Evolutionary conservation across 768 basidiomycete genomes (phyloP), one percentile per base, ranked within the genome.

Genomic region (Amanita muscaria): DNA sequence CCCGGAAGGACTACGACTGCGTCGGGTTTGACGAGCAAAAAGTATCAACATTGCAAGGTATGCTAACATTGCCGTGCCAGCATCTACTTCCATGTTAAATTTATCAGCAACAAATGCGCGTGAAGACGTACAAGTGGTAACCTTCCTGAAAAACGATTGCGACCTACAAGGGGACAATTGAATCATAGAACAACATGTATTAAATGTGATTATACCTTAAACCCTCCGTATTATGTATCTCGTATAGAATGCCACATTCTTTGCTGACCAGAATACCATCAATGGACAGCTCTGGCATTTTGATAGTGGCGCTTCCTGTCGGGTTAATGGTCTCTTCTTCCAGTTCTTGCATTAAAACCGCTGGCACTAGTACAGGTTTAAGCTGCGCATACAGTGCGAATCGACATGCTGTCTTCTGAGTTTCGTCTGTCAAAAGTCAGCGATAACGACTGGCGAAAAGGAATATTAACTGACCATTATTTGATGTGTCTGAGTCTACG

Each of bases 161-260:
- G 77, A 75, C 36, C 77, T 79, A 45, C 9, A 36, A 37, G 10
- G 31, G 42, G 3, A 36, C 49, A 12, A 37, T 16, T 23, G 39
- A 8, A 48, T 22, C 12, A 42, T 44, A 24, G 18, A 15, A 10
- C 14, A 42, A 38, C 16, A n/a, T 44, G 24, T 25, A 4, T 6
- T 6, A 33, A 9, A 19, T 5, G 27, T 33, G 10, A 15, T 48
- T 68, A 18, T 49, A 86, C 83, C 83, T 74, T 40, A 92, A 56
- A 0, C 89, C 89, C 34, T 78, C 70, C 0, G 80, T 77, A 18
- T 80, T 73, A 21, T 68, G 69, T 3, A 89, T 55, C 47, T 81
- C 80, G 40, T 80, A 79, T 30, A 89, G 60, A 30, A 90, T 61
- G 3, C 87, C 91, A 56, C 91, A 94, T 48, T 86, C 76, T 54